Evolutionary conservation across 192 early-diverging fungal genomes (phyloP).

Genomic region (Backusella westeae): DNA sequence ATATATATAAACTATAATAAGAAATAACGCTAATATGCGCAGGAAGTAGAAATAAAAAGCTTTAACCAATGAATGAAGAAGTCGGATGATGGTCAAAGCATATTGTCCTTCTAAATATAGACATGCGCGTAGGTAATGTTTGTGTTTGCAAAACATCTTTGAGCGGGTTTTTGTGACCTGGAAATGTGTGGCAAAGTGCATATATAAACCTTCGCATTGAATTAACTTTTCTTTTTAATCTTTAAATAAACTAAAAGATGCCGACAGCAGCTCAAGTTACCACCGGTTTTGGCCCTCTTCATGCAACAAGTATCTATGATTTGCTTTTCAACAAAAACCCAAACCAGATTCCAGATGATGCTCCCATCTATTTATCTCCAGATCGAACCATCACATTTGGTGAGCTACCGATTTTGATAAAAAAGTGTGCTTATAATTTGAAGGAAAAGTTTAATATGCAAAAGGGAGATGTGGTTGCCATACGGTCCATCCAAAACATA

Average conservation of each 20-base stretch:
- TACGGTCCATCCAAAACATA: neutral
- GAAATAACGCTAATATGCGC: too few relatives aligned
- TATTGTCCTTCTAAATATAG: too few relatives aligned
- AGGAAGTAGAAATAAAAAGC: too few relatives aligned
- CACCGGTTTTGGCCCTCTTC: neutral
- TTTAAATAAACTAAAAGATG: neutral
- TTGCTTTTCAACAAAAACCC: neutral
- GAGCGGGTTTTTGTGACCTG: too few relatives aligned
- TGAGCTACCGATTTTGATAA: neutral
- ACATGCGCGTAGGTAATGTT: neutral
- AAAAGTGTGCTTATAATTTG: neutral
- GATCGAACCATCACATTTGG: neutral
- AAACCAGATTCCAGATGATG: neutral
- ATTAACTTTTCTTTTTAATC: neutral
- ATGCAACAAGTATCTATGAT: neutral
- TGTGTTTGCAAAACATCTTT: neutral
- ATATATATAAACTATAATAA: too few relatives aligned
- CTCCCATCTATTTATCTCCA: neutral
- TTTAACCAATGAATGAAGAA: too few relatives aligned
- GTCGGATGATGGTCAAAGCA: too few relatives aligned
- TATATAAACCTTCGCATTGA: neutral
- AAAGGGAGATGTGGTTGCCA: neutral
- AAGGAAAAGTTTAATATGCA: neutral
- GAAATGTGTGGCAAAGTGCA: too few relatives aligned
- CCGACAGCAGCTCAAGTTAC: neutral